Conservation (phyloP, 139 green algal genomes). For the Chlorella sp. region DNA sequence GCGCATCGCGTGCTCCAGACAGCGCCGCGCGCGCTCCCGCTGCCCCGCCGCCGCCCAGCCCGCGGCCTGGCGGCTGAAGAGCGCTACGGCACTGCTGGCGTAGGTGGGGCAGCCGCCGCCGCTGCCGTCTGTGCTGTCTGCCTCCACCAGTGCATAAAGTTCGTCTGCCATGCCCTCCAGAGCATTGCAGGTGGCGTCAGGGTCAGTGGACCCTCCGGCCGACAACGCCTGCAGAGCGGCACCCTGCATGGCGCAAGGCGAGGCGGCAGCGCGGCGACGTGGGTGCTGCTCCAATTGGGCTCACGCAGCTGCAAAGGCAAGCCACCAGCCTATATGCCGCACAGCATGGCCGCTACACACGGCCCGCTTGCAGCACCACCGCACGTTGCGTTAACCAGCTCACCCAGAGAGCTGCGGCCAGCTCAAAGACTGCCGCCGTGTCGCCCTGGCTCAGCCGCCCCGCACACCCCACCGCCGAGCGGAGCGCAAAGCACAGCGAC, state of each 20-base stretch:
- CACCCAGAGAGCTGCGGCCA: conserved; percentile 4
- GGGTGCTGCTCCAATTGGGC: background rate
- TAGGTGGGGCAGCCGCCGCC: background rate
- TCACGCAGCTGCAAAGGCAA: background rate
- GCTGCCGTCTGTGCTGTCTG: background rate
- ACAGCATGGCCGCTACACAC: background rate
- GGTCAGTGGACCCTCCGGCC: background rate
- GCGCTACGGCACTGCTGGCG: background rate
- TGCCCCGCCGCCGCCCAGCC: conserved; percentile 12
- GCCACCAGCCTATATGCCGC: background rate
- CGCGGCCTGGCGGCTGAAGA: background rate
- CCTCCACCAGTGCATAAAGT: background rate
- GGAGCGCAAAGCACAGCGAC: conserved; percentile 23
- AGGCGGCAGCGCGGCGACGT: background rate
- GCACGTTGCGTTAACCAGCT: background rate
- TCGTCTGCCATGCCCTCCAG: conserved; percentile 11
- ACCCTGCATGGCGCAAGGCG: background rate
- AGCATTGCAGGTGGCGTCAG: too few species aligned
- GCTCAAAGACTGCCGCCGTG: background rate
- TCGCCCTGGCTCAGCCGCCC: background rate
- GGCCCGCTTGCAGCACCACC: background rate
- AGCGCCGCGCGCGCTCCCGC: background rate
- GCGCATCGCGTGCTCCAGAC: conserved; percentile 22
- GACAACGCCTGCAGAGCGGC: background rate
- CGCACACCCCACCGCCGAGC: background rate